Evolutionary conservation across 208 protist species (phyloP).

Genomic region (Trypanosomatidae sp.): DNA sequence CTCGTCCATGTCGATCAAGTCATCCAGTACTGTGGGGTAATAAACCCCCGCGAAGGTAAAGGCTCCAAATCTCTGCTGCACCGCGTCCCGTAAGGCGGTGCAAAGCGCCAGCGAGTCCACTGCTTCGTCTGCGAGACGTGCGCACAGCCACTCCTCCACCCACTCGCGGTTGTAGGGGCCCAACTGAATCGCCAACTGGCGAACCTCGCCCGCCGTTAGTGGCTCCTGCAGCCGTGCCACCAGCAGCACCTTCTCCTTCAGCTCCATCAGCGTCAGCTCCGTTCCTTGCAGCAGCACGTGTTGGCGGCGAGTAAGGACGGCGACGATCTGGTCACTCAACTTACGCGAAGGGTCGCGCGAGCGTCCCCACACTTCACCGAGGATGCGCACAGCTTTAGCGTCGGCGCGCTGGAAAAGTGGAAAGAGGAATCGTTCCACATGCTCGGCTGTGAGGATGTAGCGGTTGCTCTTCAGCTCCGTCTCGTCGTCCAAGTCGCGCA

Average conservation of each 20-base stretch:
- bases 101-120: slow-evolving; percentile 24
- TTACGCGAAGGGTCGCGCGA: slow-evolving; percentile 26
- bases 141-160: slow-evolving; percentile 31
- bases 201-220: slow-evolving; percentile 23
- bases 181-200: slow-evolving; percentile 34
- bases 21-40: slow-evolving; percentile 52
- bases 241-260: slow-evolving; percentile 62
- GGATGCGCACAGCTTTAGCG: slow-evolving; percentile 17
- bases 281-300: slow-evolving; percentile 44
- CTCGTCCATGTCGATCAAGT: slow-evolving; percentile 72
- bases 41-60: slow-evolving; percentile 43
- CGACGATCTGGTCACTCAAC: slow-evolving; percentile 46
- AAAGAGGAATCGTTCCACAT: slow-evolving; percentile 26
- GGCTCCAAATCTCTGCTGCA: slow-evolving; percentile 28
- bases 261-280: slow-evolving; percentile 43
- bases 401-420: slow-evolving; percentile 24
- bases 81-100: slow-evolving; percentile 21
- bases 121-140: not conserved
- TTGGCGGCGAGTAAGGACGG: slow-evolving; percentile 47
- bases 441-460: slow-evolving; percentile 24
- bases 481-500: slow-evolving; percentile 30
- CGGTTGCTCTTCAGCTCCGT: slow-evolving; percentile 11
- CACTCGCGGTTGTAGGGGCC: slow-evolving; percentile 28
- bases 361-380: slow-evolving; percentile 24
- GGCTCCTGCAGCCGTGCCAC: slow-evolving; percentile 44